Evolutionary conservation across 2,329 filamentous ascomycete genomes (phyloP), one percentile per base, ranked within the genome.

Genomic region (Colletotrichum endophyticum): DNA sequence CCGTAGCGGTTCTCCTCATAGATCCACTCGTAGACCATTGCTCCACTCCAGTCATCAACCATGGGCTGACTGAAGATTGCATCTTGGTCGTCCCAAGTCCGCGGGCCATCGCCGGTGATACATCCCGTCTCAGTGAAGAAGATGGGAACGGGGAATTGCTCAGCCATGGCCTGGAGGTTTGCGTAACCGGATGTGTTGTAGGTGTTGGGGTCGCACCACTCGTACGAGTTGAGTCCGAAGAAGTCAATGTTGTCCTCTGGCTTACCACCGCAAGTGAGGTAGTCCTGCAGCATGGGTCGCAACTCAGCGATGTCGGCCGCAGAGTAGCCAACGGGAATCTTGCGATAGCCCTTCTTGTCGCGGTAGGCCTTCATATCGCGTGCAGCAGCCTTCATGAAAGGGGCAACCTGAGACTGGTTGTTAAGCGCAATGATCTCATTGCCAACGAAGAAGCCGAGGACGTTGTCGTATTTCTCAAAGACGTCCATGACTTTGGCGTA

Each of bases 111-210:
- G 8, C 79, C 79, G 1, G 87, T 89, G 82, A 95, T 96, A 89
- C 95, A 98, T 75, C 95, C 95, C 5, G 95, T 97, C 85, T 98
- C 95, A 39, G 95, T 96, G 86, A 98, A 95, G 88, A 96, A 96
- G 80, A 97, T 95, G 25, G 95, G 95, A n/a, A 98, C 92, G 63
- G 92, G 93, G 84, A 95, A 96, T 80, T 91, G 85, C 49, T 90
- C 89, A 8, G 94, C 92, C 78, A 94, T 92, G 70, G 88, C 84
- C 83, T 95, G 90, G 32, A 98, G 91, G 78, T 88, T 88, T 63
- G 87, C 82, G 85, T 98, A 98, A 73, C 95, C 95, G 4, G 95
- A 92, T 8, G 84, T 87, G 30, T 87, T 79, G 85, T 92, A 96
- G 7, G 83, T 84, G 73, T 88, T 87, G 28, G 87, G 85, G 77